A percentile compares a stretch with the other conserved stretches of the same genome.
These are phyloP conservation scores for Cyanidium caldarium DNA, from an alignment of 23 red algal species.

Conservation along the genomic window DNA sequence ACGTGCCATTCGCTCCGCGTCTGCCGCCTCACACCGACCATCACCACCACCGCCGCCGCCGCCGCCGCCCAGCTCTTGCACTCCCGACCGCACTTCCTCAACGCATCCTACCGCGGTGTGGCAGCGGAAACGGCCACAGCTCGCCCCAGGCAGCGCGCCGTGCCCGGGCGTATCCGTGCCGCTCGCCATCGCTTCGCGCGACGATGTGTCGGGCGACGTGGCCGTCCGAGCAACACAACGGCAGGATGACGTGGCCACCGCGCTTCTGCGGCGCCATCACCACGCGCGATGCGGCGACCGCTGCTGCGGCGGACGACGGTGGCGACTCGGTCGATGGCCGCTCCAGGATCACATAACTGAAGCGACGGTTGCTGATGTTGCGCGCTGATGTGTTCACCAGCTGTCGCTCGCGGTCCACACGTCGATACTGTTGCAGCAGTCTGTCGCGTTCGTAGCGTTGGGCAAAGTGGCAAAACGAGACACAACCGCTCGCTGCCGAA, in stretches of 20 bases:
- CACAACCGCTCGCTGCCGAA: neutral
- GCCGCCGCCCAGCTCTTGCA: neutral
- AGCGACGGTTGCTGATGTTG: neutral
- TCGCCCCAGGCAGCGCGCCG: neutral
- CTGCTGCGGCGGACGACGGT: neutral
- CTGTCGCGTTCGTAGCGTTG: neutral
- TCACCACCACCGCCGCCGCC: neutral
- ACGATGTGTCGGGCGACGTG: neutral
- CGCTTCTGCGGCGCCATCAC: neutral
- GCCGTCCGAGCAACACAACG: neutral
- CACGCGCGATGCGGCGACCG: neutral
- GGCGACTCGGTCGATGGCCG: neutral
- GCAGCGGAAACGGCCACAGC: neutral
- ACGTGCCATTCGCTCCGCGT: neutral
- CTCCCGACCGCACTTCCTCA: neutral
- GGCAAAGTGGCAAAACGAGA: conserved; percentile 1
- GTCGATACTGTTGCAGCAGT: neutral
- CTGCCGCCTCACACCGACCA: neutral
- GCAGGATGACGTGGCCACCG: neutral
- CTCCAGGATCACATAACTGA: neutral
- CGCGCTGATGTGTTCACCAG: neutral
- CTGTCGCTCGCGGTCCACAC: neutral
- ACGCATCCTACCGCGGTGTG: neutral
- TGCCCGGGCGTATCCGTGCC: neutral
- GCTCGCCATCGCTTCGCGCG: neutral